Evolutionary conservation across 2,329 filamentous ascomycete species (phyloP), one percentile per base, ranked within the genome.

Genomic region (Penicillium sp.): DNA sequence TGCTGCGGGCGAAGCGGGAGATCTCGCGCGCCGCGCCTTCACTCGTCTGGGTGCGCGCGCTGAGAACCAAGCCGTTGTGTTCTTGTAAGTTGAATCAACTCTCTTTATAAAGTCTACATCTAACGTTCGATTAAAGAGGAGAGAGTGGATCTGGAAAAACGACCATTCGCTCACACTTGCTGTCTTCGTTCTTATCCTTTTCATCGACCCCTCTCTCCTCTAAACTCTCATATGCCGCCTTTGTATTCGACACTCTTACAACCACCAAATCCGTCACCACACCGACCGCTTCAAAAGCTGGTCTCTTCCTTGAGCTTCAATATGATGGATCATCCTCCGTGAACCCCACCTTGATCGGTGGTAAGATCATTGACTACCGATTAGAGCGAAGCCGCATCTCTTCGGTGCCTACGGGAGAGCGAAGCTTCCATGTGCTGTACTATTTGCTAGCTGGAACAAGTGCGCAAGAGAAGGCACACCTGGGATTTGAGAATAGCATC

Each of bases 91-190:
- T 8, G 43, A 45, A 21, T 8, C 9, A 12, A 2, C 19, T n/a
- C 3, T 17, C 27, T 23, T 12, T 17, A 13, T 6, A 39, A 31
- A 53, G 21, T 12, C 44, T 51, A 50, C 58, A 49, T 59, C 63
- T 73, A 66, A 70, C 66, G 70, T 59, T 75, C 61, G 57, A n/a
- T 33, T 62, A 49, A 65, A 97, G 93, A 65, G 94, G 94, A 75
- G 94, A 99, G 83, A 96, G 92, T 57, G 94, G 94, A 45, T 88
- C 94, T 33, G 94, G 94, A 68, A 99, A 99, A 80, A 97, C 94
- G 0, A 99, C 94, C 0, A 82, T 97, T 69, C 89, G 94, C 61
- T 90, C 91, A 43, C 94, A 97, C 74, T 81, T 97, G 54, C 81
- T 99, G 45, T 89, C 92, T 25, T 86, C 93, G 1, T 83, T 99